These are phyloP conservation scores for Cyclospora cayetanensis DNA, from an alignment of 169 alveolate species.

Conservation along the genomic window DNA sequence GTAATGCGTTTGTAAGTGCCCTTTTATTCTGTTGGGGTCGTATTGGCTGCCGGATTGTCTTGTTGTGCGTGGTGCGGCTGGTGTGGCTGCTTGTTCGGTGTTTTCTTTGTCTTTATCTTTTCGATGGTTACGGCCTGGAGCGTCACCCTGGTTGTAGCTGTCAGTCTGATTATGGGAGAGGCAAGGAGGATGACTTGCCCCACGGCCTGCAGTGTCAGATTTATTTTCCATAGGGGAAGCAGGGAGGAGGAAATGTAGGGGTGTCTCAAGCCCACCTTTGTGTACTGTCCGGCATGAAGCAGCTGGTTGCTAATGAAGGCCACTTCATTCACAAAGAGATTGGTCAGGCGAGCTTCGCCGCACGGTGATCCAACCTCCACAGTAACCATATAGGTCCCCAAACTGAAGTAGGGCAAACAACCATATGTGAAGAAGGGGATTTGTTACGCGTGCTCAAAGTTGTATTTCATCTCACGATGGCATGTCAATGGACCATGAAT, in stretches of 20 bases:
- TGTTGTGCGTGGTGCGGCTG: background rate
- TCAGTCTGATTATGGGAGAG: background rate
- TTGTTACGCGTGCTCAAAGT: background rate
- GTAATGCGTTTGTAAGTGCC: too few species aligned
- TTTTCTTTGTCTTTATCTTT: background rate
- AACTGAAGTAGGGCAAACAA: background rate
- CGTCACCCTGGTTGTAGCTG: background rate
- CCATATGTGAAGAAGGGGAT: background rate
- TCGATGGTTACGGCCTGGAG: background rate
- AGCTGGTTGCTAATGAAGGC: constrained; percentile 1
- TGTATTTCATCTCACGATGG: constrained; percentile 1
- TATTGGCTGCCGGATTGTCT: too few species aligned
- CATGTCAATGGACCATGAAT: constrained; percentile 54
- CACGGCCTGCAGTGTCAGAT: background rate
- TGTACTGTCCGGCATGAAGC: constrained; percentile 57
- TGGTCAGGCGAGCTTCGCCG: background rate
- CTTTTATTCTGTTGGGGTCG: too few species aligned
- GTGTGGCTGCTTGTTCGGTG: background rate
- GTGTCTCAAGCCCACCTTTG: constrained; percentile 25
- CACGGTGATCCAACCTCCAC: constrained; percentile 58
- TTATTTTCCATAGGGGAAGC: background rate
- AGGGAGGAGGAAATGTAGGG: background rate
- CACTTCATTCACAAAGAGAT: background rate
- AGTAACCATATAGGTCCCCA: background rate
- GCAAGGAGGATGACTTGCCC: constrained; percentile 7